Base-by-base conservation (phyloP, 2,329 filamentous ascomycete genomes). In the Trematosphaeria pertusa region DNA sequence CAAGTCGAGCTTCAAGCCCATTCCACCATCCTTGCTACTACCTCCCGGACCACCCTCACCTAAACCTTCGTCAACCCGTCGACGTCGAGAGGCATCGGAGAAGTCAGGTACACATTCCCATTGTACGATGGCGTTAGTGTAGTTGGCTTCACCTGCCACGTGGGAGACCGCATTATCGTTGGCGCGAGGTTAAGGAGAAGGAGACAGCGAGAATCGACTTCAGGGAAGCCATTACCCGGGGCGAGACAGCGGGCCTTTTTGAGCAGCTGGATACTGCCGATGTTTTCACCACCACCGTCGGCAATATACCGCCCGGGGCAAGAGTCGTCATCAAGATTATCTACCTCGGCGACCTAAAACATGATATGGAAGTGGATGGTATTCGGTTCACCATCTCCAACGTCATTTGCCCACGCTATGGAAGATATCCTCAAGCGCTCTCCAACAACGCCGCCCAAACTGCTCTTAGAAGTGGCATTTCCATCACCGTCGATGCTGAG, bases 111-210 rank as follows among this genome's bases (percentile, higher is more conserved):
- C 64, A 79, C 79, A 0, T 91, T 91, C 52, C 88, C 88, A 0
- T 75, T 91, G 0, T 88, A 87, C 53, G 86, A 89, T 61, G 87
- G 87, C 8, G 84, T 88, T 12, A 86, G 83, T 5, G 83, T 91
- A 0, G 85, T 87, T 6, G 78, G 75, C 3, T 91, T 91, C 54
- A 80, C 76, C 4, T 90, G 86, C 69, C 81, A 75, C 11, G 77
- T 91, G 36, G 85, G 80, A 24, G 71, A 78, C 22, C 81, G 83
- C 10, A 75, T 82, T 12, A 82, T 89, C 55, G 75, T 75, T 3
- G 87, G 88, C 11, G n/a, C n/a, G 67, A 86, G 10, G 87, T 91
- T 32, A 85, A 88, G 62, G 83, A 88, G 58, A 84, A 81, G 43
- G 74, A 81, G 9, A 76, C 82, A 41, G 87, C 88, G 1, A 81